Evolutionary conservation across 345 rosid genomes (phyloP).

Genomic region (Camelina laxa): DNA sequence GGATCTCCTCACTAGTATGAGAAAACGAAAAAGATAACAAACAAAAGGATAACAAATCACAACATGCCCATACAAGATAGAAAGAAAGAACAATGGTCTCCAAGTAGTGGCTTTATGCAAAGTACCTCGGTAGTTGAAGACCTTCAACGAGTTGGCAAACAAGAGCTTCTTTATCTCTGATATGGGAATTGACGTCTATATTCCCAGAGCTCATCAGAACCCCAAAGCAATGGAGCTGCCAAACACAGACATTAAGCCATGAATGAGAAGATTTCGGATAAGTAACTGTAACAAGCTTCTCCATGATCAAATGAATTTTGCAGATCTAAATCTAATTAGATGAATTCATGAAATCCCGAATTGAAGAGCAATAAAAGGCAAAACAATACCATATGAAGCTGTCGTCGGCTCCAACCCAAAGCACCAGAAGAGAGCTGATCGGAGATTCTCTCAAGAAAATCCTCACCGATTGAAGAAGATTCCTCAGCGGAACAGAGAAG

Average conservation of each 20-base stretch:
- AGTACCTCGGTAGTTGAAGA: slow-evolving; percentile 86
- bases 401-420: slow-evolving; percentile 75
- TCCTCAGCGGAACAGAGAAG: slow-evolving; percentile 49
- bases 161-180: slow-evolving; percentile 63
- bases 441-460: slow-evolving; percentile 59
- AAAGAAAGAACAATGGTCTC: slow-evolving; percentile 2
- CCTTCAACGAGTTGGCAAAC: slow-evolving; percentile 70
- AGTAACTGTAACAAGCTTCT: neutral
- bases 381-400: slow-evolving; percentile 60
- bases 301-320: no score
- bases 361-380: neutral
- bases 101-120: neutral
- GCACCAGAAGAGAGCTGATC: slow-evolving; percentile 60
- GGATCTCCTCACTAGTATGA: slow-evolving; percentile 76
- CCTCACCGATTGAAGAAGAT: slow-evolving; percentile 45
- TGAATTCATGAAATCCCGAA: neutral
- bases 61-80: slow-evolving; percentile 6
- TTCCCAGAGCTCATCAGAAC: slow-evolving; percentile 57
- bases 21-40: neutral
- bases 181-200: slow-evolving; percentile 47
- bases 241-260: slow-evolving; percentile 15
- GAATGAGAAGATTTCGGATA: neutral
- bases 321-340: neutral
- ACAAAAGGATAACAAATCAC: slow-evolving; percentile 35
- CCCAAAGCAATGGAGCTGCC: slow-evolving; percentile 88